Percentiles rank a stretch among this genome's conserved stretches.
Evolutionary conservation across 2,329 filamentous ascomycete genomes (phyloP).

Genomic region (Arthrobotrys musiformis): DNA sequence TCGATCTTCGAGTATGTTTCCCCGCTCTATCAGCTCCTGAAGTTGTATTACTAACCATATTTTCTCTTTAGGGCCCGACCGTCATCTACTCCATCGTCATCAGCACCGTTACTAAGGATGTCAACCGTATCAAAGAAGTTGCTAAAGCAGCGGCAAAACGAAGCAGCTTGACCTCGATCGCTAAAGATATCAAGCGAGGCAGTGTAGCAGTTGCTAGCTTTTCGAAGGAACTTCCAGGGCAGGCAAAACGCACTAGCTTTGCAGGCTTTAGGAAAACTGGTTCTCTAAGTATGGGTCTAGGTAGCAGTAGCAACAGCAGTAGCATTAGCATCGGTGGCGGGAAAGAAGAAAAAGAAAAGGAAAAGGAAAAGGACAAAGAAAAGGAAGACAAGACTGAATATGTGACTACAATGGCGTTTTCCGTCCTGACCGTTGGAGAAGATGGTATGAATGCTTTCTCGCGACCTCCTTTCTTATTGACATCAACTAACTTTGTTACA

Average conservation of each 20-base stretch:
- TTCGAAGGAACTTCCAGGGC: neutral
- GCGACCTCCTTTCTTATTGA: neutral
- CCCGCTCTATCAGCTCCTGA: neutral
- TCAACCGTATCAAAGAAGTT: constrained; percentile 3
- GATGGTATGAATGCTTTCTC: constrained; percentile 68
- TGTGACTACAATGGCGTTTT: constrained; percentile 86
- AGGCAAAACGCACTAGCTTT: constrained; percentile 4
- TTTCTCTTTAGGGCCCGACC: constrained; percentile 70
- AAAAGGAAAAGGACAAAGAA: constrained; percentile 61
- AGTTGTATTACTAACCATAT: neutral
- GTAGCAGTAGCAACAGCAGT: too few species aligned
- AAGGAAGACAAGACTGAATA: constrained; percentile 72
- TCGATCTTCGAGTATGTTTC: constrained; percentile 75
- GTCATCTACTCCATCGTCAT: constrained; percentile 76
- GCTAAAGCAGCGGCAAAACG: constrained; percentile 29
- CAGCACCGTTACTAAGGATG: constrained; percentile 19
- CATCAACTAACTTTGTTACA: constrained; percentile 60
- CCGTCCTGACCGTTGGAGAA: constrained; percentile 90
- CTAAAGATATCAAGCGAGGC: constrained; percentile 74
- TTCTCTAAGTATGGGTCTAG: too few species aligned
- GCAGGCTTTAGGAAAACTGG: constrained; percentile 67
- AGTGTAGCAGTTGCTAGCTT: constrained; percentile 63
- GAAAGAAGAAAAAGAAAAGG: constrained; percentile 60
- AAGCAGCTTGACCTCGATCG: constrained; percentile 70
- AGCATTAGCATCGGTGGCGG: too few species aligned